Evolutionary conservation across 202 grass and related monocot genomes (phyloP).

Genomic region (Carex arenaria): DNA sequence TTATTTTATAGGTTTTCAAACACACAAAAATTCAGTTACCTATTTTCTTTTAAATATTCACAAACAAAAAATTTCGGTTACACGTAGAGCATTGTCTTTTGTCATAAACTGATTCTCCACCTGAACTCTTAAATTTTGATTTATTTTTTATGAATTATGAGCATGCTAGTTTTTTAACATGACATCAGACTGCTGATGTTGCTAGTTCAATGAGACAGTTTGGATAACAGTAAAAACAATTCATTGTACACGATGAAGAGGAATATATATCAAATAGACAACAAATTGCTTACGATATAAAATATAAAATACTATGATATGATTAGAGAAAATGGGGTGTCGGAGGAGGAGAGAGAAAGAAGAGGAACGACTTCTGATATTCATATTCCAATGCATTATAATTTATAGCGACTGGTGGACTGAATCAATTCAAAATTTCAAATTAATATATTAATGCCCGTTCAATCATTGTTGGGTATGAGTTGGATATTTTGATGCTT

Average conservation of each 20-base stretch:
- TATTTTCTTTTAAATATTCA: too few relatives aligned
- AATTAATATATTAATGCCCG: background rate
- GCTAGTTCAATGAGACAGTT: background rate
- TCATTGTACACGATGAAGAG: background rate
- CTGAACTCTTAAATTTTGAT: background rate
- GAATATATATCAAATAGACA: background rate
- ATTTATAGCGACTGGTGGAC: background rate
- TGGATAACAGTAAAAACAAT: background rate
- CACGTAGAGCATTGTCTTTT: too few relatives aligned
- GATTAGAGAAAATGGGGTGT: background rate
- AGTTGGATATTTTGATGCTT: slow-evolving; percentile 19
- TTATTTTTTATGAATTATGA: background rate
- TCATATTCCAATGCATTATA: background rate
- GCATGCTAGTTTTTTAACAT: background rate
- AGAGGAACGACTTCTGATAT: background rate
- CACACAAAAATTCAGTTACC: too few relatives aligned
- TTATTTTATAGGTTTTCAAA: too few relatives aligned
- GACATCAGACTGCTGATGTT: background rate
- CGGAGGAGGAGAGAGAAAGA: background rate
- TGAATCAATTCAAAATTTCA: background rate
- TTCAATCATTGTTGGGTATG: slow-evolving; percentile 17
- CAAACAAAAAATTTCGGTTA: too few relatives aligned
- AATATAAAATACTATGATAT: background rate
- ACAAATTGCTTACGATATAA: background rate
- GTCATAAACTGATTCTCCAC: background rate